These are phyloP conservation scores for Pneumocystis wakefieldiae DNA, from an alignment of 1,139 yeast genomes.

Conservation along the genomic window DNA sequence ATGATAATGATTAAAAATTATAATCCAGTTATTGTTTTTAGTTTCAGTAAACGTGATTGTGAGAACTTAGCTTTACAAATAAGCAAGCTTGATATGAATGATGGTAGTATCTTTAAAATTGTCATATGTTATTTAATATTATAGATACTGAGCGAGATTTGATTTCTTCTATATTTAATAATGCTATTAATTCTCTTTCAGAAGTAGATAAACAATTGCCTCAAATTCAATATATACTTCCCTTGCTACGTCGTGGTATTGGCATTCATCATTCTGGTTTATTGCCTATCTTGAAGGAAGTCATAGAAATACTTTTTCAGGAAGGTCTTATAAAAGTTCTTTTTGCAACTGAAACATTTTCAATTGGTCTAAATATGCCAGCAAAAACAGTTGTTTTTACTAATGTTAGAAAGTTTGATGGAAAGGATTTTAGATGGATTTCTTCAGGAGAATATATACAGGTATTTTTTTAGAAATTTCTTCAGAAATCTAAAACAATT, in stretches of 20 bases:
- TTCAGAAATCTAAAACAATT: not conserved
- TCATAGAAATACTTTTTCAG: constrained; percentile 89
- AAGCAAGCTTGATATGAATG: constrained; percentile 87
- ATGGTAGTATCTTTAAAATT: constrained; percentile 18
- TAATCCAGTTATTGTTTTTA: constrained; percentile 94
- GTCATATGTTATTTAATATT: constrained; percentile 19
- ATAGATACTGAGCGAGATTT: constrained; percentile 71
- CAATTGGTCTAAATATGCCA: constrained; percentile 96
- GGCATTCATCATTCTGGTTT: constrained; percentile 98
- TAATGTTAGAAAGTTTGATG: constrained; percentile 96
- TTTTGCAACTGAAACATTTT: constrained; percentile 95
- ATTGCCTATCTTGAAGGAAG: constrained; percentile 87
- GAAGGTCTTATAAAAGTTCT: constrained; percentile 88
- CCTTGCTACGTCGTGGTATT: constrained; percentile 80
- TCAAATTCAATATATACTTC: constrained; percentile 80
- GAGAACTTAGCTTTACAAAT: constrained; percentile 84
- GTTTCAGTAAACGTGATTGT: constrained; percentile 92
- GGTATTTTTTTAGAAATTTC: constrained; percentile 9
- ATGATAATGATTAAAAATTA: constrained; percentile 94
- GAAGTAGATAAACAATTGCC: constrained; percentile 86
- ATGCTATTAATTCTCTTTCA: constrained; percentile 75
- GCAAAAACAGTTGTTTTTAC: constrained; percentile 97
- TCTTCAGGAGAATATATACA: constrained; percentile 98
- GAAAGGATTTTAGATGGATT: constrained; percentile 93
- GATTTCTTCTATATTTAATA: constrained; percentile 70